Base-by-base conservation (phyloP, 2,329 filamentous ascomycete genomes). In the Pleurostoma richardsiae region DNA sequence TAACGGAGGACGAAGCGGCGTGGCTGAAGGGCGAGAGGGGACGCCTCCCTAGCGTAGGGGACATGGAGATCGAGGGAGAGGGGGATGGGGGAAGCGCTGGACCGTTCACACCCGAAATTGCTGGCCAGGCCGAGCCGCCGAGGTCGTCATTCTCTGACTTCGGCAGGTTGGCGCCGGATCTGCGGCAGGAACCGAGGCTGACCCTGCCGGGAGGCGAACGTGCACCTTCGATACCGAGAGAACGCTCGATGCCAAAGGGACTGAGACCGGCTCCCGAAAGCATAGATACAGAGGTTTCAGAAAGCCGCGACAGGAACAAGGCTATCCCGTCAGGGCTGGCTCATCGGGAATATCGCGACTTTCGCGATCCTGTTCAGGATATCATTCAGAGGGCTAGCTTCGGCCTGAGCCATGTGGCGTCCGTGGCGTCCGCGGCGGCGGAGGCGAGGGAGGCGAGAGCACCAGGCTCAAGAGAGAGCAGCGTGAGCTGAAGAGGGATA, bases 1-100 rank as follows among this genome's bases (percentile, higher is more conserved):
- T 94, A n/a, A 83, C 81, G 11, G 82, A 88, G 30, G 84, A 86
- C 3, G 90, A 95, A 49, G 58, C 71, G 29, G 57, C 58, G 3
- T 58, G 61, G 54, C 54, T 69, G 4, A 67, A 62, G 45, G 57
- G 59, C 36, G 64, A 66, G 46, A 41, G 30, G 29, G 46, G 46
- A 30, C 29, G 31, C 38, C 40, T 29, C 11, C 47, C 49, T 3
- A 49, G 54, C 27, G 55, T 54, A 19, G 58, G 60, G 2, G 55
- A 52, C 11, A 59, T 59, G 5, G 62, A 64, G 11, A 56, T 58
- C 3, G 60, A 56, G 30, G 56, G 61, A 3, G 60, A 66, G 45
- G 39, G 29, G 43, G 42, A 39, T 59, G 57, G 40, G 49, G 42
- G 33, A 8, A 36, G 33, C n/a, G 33, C 33, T 36, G 50, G 56